These are phyloP conservation scores for Diphasiastrum complanatum DNA, from an alignment of 83 land plant species.

Conservation along the genomic window DNA sequence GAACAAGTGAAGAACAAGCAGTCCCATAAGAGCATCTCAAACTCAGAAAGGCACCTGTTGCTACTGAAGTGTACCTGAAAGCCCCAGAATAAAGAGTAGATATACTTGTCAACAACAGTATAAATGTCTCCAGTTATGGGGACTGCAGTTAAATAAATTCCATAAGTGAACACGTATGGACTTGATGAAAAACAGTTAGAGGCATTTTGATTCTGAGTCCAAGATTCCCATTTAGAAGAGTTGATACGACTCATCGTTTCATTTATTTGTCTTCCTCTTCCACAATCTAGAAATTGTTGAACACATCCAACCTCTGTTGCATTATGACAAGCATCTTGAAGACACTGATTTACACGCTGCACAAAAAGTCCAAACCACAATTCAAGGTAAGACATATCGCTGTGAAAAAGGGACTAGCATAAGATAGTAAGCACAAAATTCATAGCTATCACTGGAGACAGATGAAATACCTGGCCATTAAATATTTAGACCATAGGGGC, in stretches of 20 bases:
- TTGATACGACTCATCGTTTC: not conserved
- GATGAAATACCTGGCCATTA: no score
- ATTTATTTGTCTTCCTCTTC: constrained; percentile 34
- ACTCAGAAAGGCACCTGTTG: no score
- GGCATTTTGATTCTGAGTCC: constrained; percentile 35
- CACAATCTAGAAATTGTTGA: constrained; percentile 58
- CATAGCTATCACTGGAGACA: no score
- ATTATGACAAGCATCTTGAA: constrained; percentile 34
- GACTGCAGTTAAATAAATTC: constrained; percentile 45
- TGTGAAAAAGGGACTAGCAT: no score
- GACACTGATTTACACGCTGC: constrained; percentile 32
- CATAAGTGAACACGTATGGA: constrained; percentile 41
- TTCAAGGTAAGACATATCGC: no score
- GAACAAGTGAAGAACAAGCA: no score
- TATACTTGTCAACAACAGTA: constrained; percentile 43
- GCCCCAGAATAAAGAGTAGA: constrained; percentile 88
- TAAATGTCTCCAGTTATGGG: constrained; percentile 35
- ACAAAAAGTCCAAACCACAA: no score
- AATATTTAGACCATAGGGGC: no score
- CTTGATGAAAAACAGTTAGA: constrained; percentile 22
- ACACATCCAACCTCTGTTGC: constrained; percentile 14
- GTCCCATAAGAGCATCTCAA: no score
- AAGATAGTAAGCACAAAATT: no score
- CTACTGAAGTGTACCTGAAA: no score
- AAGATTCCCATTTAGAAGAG: not conserved